phyloP scores from a whole-genome alignment of 139 green algal genomes.

The Closterium sp. region DNA sequence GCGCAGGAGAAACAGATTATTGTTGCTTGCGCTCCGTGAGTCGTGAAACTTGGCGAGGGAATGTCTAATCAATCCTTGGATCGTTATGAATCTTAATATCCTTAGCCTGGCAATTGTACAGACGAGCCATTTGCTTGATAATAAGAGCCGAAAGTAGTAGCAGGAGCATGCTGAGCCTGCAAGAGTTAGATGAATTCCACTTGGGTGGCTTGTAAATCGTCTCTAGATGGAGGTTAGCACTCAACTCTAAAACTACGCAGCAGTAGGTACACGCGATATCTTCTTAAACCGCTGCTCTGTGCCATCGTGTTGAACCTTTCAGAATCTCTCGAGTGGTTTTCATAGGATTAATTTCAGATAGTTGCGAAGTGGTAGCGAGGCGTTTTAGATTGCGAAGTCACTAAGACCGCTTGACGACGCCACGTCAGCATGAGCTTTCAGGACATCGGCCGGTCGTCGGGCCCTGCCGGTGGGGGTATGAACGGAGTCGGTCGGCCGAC shows the following conservation, averaged over 20 bases:
- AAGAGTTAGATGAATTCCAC: too few species aligned
- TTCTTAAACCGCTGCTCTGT: too few species aligned
- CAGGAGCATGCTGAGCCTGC: too few species aligned
- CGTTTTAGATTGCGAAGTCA: not conserved
- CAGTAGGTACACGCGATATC: too few species aligned
- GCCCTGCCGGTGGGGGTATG: not conserved
- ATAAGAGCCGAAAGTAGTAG: not conserved
- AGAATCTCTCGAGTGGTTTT: too few species aligned
- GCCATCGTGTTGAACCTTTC: too few species aligned
- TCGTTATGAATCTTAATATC: not conserved
- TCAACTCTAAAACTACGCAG: too few species aligned
- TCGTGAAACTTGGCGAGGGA: not conserved
- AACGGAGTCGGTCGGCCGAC: not conserved
- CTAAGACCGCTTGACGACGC: not conserved
- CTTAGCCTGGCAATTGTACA: not conserved
- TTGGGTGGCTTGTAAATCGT: too few species aligned
- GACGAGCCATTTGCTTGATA: not conserved
- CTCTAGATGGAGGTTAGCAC: too few species aligned
- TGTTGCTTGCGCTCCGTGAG: not conserved
- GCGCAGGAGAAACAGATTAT: too few species aligned
- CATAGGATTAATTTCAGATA: too few species aligned
- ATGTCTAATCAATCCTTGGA: not conserved
- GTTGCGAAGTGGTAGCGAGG: not conserved
- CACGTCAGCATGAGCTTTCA: slow-evolving; percentile 43
- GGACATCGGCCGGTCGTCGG: slow-evolving; percentile 1